A percentile compares a stretch with the other conserved stretches of the same genome.
Evolutionary conservation across 495 filamentous ascomycete species (phyloP).

Genomic region (Annulohypoxylon nitens): DNA sequence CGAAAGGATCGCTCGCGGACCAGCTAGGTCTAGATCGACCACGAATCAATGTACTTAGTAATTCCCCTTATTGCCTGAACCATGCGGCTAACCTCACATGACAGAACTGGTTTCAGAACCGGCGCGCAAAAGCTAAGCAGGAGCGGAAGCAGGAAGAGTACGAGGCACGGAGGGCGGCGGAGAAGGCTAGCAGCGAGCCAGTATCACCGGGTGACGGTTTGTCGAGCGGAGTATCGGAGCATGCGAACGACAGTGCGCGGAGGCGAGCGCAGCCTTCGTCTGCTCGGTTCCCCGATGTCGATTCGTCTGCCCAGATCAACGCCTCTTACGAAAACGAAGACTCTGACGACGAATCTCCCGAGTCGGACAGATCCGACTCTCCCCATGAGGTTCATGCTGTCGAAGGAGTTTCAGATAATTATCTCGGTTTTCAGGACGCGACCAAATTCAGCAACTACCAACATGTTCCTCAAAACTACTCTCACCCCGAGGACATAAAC

Average conservation of each 20-base stretch:
- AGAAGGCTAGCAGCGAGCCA: constrained; percentile 59
- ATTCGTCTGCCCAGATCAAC: constrained; percentile 35
- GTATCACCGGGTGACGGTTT: constrained; percentile 52
- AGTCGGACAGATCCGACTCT: constrained; percentile 20
- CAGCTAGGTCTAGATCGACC: constrained; percentile 78
- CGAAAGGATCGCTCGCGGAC: constrained; percentile 80
- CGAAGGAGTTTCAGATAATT: neutral
- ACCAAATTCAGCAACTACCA: neutral
- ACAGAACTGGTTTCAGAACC: constrained; percentile 94
- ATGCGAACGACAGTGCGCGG: constrained; percentile 50
- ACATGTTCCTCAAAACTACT: constrained; percentile 21
- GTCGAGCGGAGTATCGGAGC: constrained; percentile 43
- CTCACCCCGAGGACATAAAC: neutral
- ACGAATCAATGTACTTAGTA: constrained; percentile 77
- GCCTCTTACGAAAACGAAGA: constrained; percentile 44
- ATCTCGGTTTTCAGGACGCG: constrained; percentile 22
- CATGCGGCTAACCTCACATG: constrained; percentile 49
- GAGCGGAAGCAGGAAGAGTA: constrained; percentile 79
- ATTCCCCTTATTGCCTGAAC: neutral
- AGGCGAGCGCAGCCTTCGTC: constrained; percentile 55
- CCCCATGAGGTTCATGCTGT: constrained; percentile 12
- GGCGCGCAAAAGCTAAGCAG: constrained; percentile 85
- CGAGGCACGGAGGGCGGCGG: constrained; percentile 66
- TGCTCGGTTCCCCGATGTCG: constrained; percentile 51
- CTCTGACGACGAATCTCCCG: constrained; percentile 26